Percentiles rank a stretch among this genome's conserved stretches.
Conservation (phyloP, 1,284 basidiomycete genomes). For the Porogramme epimiltina region DNA sequence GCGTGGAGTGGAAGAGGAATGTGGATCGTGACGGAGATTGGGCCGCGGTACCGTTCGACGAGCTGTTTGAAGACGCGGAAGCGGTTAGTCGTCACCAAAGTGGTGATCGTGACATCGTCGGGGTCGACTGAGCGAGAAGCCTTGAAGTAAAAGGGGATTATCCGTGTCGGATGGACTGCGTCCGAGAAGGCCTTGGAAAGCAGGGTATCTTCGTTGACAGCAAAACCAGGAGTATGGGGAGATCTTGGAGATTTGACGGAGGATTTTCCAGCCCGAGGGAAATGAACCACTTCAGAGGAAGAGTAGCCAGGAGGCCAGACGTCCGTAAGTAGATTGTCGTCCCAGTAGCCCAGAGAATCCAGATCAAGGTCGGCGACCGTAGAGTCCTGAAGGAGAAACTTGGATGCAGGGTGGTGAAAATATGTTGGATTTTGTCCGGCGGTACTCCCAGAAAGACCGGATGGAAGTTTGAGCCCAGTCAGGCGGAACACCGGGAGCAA, state of each 20-base stretch:
- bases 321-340: conserved; percentile 13
- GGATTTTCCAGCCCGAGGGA: conserved; percentile 4
- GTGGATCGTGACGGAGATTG: conserved; percentile 82
- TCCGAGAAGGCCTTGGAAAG: conserved; percentile 69
- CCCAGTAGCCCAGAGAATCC: conserved; percentile 2
- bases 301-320: conserved; percentile 15
- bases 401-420: neutral
- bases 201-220: conserved; percentile 27
- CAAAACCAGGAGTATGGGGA: neutral
- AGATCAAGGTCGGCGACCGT: conserved; percentile 2
- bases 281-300: conserved; percentile 7
- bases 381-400: conserved; percentile 4
- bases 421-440: neutral
- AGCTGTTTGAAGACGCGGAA: conserved; percentile 72
- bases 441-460: neutral
- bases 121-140: conserved; percentile 49
- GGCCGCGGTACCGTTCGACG: conserved; percentile 75
- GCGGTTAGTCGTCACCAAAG: conserved; percentile 78
- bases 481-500: conserved; percentile 3
- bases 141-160: conserved; percentile 81
- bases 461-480: neutral
- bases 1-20: conserved; percentile 41
- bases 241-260: neutral
- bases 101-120: conserved; percentile 82
- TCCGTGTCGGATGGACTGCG: conserved; percentile 68